Percentiles rank a stretch among this genome's conserved stretches.
phyloP scores from a whole-genome alignment of 345 rosid genomes.

The Salix suchowensis region DNA sequence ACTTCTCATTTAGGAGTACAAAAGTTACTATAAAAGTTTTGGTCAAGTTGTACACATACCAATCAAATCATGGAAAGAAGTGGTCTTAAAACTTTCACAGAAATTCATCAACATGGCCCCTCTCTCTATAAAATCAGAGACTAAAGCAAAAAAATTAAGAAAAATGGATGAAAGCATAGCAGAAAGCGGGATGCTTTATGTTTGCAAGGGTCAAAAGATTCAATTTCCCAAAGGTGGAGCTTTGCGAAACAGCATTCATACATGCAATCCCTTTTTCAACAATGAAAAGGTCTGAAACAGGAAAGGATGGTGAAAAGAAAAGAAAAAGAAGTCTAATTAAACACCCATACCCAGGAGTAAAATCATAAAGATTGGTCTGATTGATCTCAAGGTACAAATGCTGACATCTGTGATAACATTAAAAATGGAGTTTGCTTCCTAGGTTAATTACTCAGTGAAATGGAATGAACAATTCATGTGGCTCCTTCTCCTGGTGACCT shows the following conservation, averaged over 20 bases:
- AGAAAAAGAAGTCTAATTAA: neutral
- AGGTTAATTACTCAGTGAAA: neutral
- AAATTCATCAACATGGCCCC: constrained; percentile 13
- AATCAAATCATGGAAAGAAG: constrained; percentile 26
- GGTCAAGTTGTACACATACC: constrained; percentile 8
- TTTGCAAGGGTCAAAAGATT: constrained; percentile 49
- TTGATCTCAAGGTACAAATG: constrained; percentile 2
- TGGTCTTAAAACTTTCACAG: constrained; percentile 13
- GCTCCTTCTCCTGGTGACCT: neutral
- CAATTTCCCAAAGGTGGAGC: constrained; percentile 38
- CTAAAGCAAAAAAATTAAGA: neutral
- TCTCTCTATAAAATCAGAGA: constrained; percentile 2
- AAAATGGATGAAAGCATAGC: constrained; percentile 26
- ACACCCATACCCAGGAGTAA: neutral
- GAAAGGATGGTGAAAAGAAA: neutral
- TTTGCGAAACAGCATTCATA: constrained; percentile 33
- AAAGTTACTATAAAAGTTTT: neutral
- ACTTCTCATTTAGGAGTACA: neutral
- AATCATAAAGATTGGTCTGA: neutral
- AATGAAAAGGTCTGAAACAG: neutral
- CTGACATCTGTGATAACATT: neutral
- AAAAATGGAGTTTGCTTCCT: constrained; percentile 20
- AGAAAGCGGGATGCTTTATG: constrained; percentile 28
- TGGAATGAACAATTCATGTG: neutral
- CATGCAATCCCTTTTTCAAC: constrained; percentile 16